Evolutionary conservation across 805 yeast genomes (phyloP), one percentile per base, ranked within the genome.

Genomic region (Ogataea methylovora): DNA sequence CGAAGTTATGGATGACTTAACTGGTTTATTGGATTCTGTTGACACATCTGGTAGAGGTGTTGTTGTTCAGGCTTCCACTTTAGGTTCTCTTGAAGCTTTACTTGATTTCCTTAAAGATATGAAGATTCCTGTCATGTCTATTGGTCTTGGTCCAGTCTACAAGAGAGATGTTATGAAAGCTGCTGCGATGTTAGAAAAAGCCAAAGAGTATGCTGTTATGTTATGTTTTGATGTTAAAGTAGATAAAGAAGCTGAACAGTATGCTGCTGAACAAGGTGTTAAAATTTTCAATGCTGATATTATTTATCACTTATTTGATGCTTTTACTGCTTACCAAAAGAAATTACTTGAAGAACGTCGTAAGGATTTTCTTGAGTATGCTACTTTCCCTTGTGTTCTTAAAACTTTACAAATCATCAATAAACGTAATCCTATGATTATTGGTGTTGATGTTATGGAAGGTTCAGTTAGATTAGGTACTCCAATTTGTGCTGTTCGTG

Each of bases 71-170:
- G 97, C 98, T 1, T 87, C 97, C 5, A 92, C 99, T 15, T 74
- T 92, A 54, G 99, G 99, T 72, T 88, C 98, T 28, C 69, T 92
- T 52, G 99, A 92, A 67, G 99, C 99, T 3, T 68, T 92, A 47
- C 73, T 92, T 44, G 97, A 90, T 62, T 92, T 92, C 85, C 74
- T 92, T 60, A 90, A 90, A 65, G 95, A 85, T 52, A 85, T 88
- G 97, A 92, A 92, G 73, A 92, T 92, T 61, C 99, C 99, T 15
- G 99, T 92, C 24, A 87, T 90, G 96, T 84, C 96, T 24, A 88
- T 92, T 55, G 95, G 97, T 35, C 72, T 92, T 57, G 99, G 99
- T 52, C 98, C 99, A 35, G 98, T 92, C 26, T 92, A 66, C 70
- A 92, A 90, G 67, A 82, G 97, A 67, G 99, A 92, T 68, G 95